phyloP scores from a whole-genome alignment of 495 filamentous ascomycete species.

The Penicillium taxi region DNA sequence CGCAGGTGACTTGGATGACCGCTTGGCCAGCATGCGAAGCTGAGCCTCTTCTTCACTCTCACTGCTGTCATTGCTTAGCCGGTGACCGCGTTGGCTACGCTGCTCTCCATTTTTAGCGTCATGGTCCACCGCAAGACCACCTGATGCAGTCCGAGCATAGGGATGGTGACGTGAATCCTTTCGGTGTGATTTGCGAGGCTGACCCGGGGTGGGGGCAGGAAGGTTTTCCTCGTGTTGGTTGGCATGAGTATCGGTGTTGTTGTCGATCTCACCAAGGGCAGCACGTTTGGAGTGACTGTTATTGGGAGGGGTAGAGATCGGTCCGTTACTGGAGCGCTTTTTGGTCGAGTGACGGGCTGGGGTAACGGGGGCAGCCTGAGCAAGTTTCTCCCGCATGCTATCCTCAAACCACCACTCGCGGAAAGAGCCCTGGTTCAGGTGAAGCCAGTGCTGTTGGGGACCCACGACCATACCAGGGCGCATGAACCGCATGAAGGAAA shows the following conservation, averaged over 20 bases:
- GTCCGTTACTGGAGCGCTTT: conserved; percentile 48
- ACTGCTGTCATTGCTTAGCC: conserved; percentile 40
- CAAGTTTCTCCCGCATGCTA: conserved; percentile 59
- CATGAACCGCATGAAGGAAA: conserved; percentile 99
- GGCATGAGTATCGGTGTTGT: conserved; percentile 58
- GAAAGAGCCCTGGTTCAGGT: conserved; percentile 93
- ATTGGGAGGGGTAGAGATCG: conserved; percentile 76
- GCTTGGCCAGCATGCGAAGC: conserved; percentile 59
- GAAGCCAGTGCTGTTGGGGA: conserved; percentile 98
- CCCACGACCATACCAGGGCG: conserved; percentile 98
- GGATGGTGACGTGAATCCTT: conserved; percentile 51
- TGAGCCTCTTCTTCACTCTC: conserved; percentile 76
- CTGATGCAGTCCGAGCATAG: conserved; percentile 42
- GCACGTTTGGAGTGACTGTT: conserved; percentile 63
- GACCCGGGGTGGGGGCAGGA: conserved; percentile 90
- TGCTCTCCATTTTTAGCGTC: conserved; percentile 34
- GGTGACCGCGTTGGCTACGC: conserved; percentile 25
- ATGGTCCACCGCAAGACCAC: conserved; percentile 29
- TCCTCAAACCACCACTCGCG: conserved; percentile 98
- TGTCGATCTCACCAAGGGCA: conserved; percentile 82
- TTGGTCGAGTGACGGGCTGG: conserved; percentile 58
- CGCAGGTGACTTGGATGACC: conserved; percentile 45
- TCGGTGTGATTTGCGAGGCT: conserved; percentile 80
- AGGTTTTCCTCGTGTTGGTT: conserved; percentile 68
- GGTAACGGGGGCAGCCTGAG: conserved; percentile 61